Evolutionary conservation across 2,329 filamentous ascomycete genomes (phyloP), one percentile per base, ranked within the genome.

Genomic region (Aspergillus pseudoglaucus): DNA sequence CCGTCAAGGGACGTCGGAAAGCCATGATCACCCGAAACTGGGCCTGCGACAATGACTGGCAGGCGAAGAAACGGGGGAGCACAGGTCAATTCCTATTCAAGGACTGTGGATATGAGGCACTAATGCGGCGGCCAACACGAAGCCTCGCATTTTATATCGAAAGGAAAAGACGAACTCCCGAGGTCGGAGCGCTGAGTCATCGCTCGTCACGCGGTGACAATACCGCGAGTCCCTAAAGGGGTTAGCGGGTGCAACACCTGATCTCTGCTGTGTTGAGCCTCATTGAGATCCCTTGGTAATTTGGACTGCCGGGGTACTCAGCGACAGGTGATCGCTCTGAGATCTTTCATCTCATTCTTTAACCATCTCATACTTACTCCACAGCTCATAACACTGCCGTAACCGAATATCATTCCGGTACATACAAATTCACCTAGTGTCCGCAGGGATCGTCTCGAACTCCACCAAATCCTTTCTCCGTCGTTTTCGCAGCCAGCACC

Each of bases 1-100:
- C 18, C 0, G 59, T 60, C 60, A 67, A 54, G 53, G 65, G 59
- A 52, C 59, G 64, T 52, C 65, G 63, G 59, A 69, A 68, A 59
- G 65, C 65, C 68, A 71, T 71, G 47, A 47, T 59, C 53, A 53
- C 54, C 50, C 47, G 39, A 32, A 44, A 49, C 18, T 38, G 37
- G 42, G 40, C 47, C 49, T 53, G 37, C 32, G 39, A 49, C 45
- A 23, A 45, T 45, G 52, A 50, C 49, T 49, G 44, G 42, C 30
- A 47, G 37, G 44, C 37, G 42, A 51, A 38, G n/a, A 38, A 38
- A 32, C 10, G 41, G 41, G 25, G 25, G 9, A 30, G 25, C 25
- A 30, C 25, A 12, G 25, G 25, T 3, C 25, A 30, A 30, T 30
- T 30, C 25, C 25, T 30, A 30, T 30, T 30, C 8, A 30, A 30